Evolutionary conservation across 2,329 filamentous ascomycete genomes (phyloP).

Genomic region (Pseudocercospora macadamiae): DNA sequence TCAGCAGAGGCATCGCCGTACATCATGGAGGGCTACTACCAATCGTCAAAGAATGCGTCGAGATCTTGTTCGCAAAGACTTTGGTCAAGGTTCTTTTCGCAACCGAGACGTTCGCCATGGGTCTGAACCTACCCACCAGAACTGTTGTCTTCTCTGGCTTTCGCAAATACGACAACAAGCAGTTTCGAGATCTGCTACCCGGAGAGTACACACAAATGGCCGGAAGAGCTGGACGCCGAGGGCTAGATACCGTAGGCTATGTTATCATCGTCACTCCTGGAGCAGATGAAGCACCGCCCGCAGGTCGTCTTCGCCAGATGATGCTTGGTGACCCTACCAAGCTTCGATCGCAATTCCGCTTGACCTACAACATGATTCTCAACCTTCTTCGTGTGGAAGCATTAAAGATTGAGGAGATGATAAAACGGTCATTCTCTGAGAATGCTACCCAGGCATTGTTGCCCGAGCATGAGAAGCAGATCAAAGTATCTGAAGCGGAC

Average conservation of each 20-base stretch:
- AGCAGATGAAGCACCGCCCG: conserved; percentile 84
- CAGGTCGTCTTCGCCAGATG: conserved; percentile 83
- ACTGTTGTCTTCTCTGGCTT: conserved; percentile 98
- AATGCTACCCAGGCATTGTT: conserved; percentile 93
- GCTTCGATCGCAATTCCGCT: conserved; percentile 88
- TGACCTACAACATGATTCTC: conserved; percentile 99
- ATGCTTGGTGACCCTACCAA: conserved; percentile 95
- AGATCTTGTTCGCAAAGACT: conserved; percentile 93
- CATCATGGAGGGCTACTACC: conserved; percentile 93
- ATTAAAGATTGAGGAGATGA: conserved; percentile 99
- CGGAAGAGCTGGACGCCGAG: conserved; percentile 87
- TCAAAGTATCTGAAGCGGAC: conserved; percentile 89
- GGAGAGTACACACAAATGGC: conserved; percentile 99
- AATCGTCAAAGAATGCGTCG: conserved; percentile 96
- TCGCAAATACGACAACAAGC: conserved; percentile 91
- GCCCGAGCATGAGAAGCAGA: conserved; percentile 92
- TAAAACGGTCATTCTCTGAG: conserved; percentile 98
- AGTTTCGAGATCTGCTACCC: conserved; percentile 86
- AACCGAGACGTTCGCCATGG: conserved; percentile 98
- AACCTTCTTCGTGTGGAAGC: conserved; percentile 94
- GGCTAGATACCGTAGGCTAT: conserved; percentile 87
- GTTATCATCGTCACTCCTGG: conserved; percentile 88
- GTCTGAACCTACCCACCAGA: conserved; percentile 89
- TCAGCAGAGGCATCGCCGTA: conserved; percentile 88
- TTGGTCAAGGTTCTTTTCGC: conserved; percentile 96